Evolutionary conservation across 208 protist species (phyloP), one percentile per base, ranked within the genome.

Genomic region (Acanthamoeba lenticulata): DNA sequence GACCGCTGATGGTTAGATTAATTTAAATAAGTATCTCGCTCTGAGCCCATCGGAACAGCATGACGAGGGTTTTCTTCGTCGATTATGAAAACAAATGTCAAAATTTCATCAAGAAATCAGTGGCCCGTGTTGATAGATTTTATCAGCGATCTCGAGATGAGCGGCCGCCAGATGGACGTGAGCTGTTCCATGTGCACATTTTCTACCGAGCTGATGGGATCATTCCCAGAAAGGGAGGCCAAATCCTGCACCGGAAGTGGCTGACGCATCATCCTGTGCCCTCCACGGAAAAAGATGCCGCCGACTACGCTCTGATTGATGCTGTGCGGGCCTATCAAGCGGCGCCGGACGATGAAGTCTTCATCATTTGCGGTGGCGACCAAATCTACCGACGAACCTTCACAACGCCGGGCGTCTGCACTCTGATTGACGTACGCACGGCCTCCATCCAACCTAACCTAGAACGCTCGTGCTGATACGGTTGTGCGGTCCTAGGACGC

Each of bases 1-100:
- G n/a, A n/a, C n/a, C n/a, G n/a, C n/a, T n/a, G n/a, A n/a, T n/a
- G n/a, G n/a, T n/a, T n/a, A n/a, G n/a, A n/a, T n/a, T n/a, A n/a
- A n/a, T n/a, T n/a, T n/a, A n/a, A n/a, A n/a, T n/a, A n/a, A n/a
- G n/a, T n/a, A n/a, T n/a, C n/a, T n/a, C n/a, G n/a, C n/a, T n/a
- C n/a, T n/a, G n/a, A n/a, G n/a, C n/a, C n/a, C n/a, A n/a, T n/a
- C n/a, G n/a, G n/a, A n/a, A n/a, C n/a, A 60, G 21, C 15, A 60
- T 60, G 67, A 79, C 17, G 67, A 38, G 67, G 21, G 67, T 79
- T 19, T 79, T 79, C 24, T 79, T 79, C 17, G 67, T 79, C 21
- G 67, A 79, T 45, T 79, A 36, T n/a, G 67, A 79, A 45, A 79
- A 79, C 67, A 79, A 79, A 45, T 79, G 67, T 29, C 67, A 79